These are phyloP conservation scores for Cutaneotrichosporon cyanovorans DNA, from an alignment of 1,284 basidiomycete genomes.

Conservation along the genomic window DNA sequence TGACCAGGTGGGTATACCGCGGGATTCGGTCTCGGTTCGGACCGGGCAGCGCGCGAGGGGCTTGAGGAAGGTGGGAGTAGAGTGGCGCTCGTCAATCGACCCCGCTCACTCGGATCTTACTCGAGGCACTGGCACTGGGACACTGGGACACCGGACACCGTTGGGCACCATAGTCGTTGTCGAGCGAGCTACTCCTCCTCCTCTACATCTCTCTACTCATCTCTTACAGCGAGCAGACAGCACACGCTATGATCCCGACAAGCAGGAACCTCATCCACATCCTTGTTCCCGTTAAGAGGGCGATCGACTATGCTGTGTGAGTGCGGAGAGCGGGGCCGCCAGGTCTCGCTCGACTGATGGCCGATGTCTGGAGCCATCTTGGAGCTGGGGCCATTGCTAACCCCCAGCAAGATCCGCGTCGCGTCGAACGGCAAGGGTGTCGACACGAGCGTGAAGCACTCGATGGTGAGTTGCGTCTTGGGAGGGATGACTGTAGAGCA, in stretches of 20 bases:
- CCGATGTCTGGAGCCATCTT: too few species aligned
- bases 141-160: neutral
- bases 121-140: neutral
- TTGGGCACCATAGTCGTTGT: neutral
- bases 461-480: slow-evolving; percentile 61
- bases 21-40: too few species aligned
- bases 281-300: slow-evolving; percentile 86
- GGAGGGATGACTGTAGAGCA: neutral
- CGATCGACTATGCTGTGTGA: slow-evolving; percentile 45
- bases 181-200: neutral
- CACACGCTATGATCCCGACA: slow-evolving; percentile 61
- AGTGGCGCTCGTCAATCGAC: neutral
- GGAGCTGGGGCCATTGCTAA: too few species aligned
- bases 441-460: slow-evolving; percentile 92
- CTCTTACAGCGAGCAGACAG: neutral
- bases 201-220: neutral
- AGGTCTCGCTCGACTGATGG: too few species aligned
- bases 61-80: too few species aligned
- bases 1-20: too few species aligned
- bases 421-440: slow-evolving; percentile 85
- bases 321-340: too few species aligned
- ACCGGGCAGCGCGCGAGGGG: too few species aligned
- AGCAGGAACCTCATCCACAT: slow-evolving; percentile 68
- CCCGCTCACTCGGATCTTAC: neutral
- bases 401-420: slow-evolving; percentile 83